Base-by-base conservation (phyloP, 192 early-diverging fungal species). In the Coemansia sp. region DNA sequence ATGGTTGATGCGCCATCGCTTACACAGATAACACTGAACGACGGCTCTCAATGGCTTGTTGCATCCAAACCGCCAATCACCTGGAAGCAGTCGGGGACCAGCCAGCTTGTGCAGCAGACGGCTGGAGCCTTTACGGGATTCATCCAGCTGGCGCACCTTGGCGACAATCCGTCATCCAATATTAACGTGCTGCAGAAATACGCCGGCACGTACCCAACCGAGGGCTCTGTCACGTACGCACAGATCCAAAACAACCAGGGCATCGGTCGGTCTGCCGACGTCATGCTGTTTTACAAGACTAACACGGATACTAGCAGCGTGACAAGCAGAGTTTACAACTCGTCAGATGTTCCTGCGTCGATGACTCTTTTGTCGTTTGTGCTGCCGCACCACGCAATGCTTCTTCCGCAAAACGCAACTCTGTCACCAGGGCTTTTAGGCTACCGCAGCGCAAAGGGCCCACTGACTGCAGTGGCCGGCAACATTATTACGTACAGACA, bases 301-400 rank as follows among this genome's bases (percentile, higher is more conserved):
- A 71, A 69, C 25, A 71, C 67, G 4, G 80, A 62, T 33, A 57
- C n/a, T 11, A 53, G 56, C 57, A 57, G 60, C 42, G 57, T 59
- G 41, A 52, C 69, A 0, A 52, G 48, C 1, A 12, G 25, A 12
- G 50, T 68, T 1, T 71, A 65, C 48, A 55, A 42, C 19, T 13
- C 69, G 0, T 2, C 12, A 12, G 21, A 22, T 13, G 75, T 61
- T 15, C 17, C 66, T 7, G 40, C 65, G 0, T 48, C 67, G 0
- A 54, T 64, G 64, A 61, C 70, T 46, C 53, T 84, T 4, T 50
- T 82, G 41, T 57, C 72, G 44, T 58, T 84, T 43, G 53, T 67
- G 45, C 67, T 81, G 53, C 76, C 76, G 14, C 82, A 84, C 46
- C 82, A 84, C 61, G 64, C 71, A n/a, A 66, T 74, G 48, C 10